phyloP scores from a whole-genome alignment of 768 basidiomycete species.

The Hysterangium stoloniferum region DNA sequence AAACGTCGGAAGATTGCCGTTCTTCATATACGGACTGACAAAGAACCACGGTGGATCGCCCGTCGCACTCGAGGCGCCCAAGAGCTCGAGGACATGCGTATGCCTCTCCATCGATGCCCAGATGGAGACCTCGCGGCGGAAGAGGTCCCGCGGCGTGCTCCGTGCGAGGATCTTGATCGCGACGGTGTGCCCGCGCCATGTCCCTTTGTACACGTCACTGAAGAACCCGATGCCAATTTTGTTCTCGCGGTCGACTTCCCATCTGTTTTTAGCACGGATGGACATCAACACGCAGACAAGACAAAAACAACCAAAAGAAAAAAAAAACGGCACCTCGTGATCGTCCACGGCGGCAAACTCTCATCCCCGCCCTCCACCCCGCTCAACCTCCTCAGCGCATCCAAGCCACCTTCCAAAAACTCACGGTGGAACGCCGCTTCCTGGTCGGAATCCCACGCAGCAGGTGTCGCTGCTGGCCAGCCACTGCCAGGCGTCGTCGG shows the following conservation, averaged over 20 bases:
- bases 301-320: not conserved
- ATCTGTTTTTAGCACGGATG: constrained; percentile 40
- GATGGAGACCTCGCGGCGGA: constrained; percentile 59
- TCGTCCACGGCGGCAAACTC: constrained; percentile 65
- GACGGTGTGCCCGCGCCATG: constrained; percentile 58
- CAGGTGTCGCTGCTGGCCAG: not conserved
- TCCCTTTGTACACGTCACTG: constrained; percentile 71
- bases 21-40: constrained; percentile 63
- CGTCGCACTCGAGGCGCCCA: constrained; percentile 67
- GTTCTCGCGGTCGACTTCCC: constrained; percentile 65
- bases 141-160: constrained; percentile 52
- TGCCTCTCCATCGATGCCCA: constrained; percentile 69
- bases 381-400: constrained; percentile 60
- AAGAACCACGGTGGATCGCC: constrained; percentile 73
- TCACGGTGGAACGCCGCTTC: constrained; percentile 53
- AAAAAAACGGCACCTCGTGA: constrained; percentile 43
- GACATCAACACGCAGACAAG: too few relatives aligned
- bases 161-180: constrained; percentile 60
- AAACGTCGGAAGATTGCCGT: constrained; percentile 56
- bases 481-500: not conserved
- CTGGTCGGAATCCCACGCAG: constrained; percentile 1
- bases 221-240: constrained; percentile 70
- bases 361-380: constrained; percentile 23
- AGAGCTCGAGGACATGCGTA: constrained; percentile 62
- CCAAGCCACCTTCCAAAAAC: constrained; percentile 67